phyloP scores from a whole-genome alignment of 2,329 filamentous ascomycete genomes.

The Xylariaceae sp. region DNA sequence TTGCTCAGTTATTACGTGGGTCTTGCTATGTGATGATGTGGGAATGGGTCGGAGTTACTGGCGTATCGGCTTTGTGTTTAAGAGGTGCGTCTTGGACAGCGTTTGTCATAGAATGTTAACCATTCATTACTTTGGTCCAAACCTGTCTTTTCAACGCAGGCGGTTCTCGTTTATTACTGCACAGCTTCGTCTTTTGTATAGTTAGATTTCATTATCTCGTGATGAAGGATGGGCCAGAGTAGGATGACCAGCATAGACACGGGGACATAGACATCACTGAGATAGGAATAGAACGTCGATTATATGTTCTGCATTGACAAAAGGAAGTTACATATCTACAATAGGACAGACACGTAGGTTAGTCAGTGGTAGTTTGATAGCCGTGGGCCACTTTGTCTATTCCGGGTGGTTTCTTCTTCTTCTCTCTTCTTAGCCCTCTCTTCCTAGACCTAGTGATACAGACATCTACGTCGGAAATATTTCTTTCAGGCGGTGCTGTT shows the following conservation, averaged over 20 bases:
- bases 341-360: constrained; percentile 24
- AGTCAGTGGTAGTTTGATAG: constrained; percentile 15
- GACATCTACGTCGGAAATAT: not conserved
- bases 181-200: too few relatives aligned
- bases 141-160: too few relatives aligned
- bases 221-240: not conserved
- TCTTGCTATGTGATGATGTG: too few relatives aligned
- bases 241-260: not conserved
- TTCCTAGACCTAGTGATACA: constrained; percentile 3
- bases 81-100: too few relatives aligned
- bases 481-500: not conserved
- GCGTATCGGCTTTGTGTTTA: too few relatives aligned
- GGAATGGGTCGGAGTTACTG: too few relatives aligned
- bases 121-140: too few relatives aligned
- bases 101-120: too few relatives aligned
- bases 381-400: constrained; percentile 23
- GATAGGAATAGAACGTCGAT: not conserved
- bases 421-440: not conserved
- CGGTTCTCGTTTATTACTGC: too few relatives aligned
- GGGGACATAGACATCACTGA: not conserved
- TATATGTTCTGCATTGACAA: constrained; percentile 25
- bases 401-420: constrained; percentile 6
- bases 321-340: constrained; percentile 31
- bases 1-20: too few relatives aligned
- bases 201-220: too few relatives aligned